Base-by-base conservation (phyloP, 2,329 filamentous ascomycete genomes). In the Colletotrichum orchidophilum region DNA sequence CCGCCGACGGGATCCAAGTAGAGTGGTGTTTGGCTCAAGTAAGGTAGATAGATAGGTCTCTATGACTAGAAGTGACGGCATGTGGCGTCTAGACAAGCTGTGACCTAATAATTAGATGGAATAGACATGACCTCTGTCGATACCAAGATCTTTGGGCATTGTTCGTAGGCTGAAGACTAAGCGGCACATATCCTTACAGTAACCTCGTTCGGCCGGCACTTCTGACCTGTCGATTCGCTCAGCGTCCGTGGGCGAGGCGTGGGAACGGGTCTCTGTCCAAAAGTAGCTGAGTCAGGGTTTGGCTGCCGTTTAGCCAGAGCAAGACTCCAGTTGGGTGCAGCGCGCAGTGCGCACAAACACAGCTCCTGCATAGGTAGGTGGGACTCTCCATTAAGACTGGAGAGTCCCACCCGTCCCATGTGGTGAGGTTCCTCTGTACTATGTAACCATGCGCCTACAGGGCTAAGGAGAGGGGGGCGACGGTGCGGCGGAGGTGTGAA, bases 391-490 rank as follows among this genome's bases (percentile, higher is more conserved):
- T 39, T 18, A n/a, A 13, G n/a, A n/a, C n/a, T n/a, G n/a, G n/a
- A n/a, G n/a, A n/a, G 39, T 46, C 39, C 39, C 39, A 46, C 39
- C 58, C 58, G 27, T 61, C 49, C 46, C 46, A 63, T 53, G 46
- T 39, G 21, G 46, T 63, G 31, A 53, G 49, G 31, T 53, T n/a
- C 35, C 52, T 55, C 24, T 58, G n/a, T 52, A 68, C 42, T 55
- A 18, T 58, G n/a, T 52, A 68, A 31, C 57, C 57, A 70, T 67
- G 57, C 52, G 39, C 21, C 58, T 29, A 21, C 21, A 42, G 55
- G 13, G 58, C 39, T 11, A 46, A 21, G 39, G 18, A n/a, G 39
- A 7, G 18, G 18, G 39, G 39, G 18, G 39, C 39, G 18, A 46
- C 39, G 39, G 18, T 18, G 39, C 39, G 18, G 21, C 3, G 39